Evolutionary conservation across 805 yeast genomes (phyloP).

Genomic region (Lachancea dasiensis): DNA sequence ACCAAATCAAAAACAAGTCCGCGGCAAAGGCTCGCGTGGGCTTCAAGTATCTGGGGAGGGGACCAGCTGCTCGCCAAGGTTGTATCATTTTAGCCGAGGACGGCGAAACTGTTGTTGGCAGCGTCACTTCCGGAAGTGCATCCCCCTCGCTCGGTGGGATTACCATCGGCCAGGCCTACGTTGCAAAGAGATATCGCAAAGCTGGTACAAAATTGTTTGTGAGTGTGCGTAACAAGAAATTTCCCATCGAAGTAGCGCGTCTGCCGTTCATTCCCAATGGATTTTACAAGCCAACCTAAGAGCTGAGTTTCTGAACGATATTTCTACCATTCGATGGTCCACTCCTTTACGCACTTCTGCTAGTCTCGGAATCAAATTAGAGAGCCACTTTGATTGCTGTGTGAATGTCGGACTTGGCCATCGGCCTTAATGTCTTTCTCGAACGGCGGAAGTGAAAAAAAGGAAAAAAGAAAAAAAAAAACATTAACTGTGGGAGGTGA

Average conservation of each 20-base stretch:
- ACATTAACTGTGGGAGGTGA: too few species aligned
- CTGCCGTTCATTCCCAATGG: constrained; percentile 78
- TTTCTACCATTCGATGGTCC: neutral
- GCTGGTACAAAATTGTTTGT: constrained; percentile 66
- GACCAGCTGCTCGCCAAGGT: constrained; percentile 92
- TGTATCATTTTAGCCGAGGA: constrained; percentile 57
- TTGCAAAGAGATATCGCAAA: constrained; percentile 65
- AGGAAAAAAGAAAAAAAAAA: too few species aligned
- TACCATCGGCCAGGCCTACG: constrained; percentile 89
- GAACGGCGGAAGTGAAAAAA: too few species aligned
- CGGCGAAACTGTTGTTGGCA: constrained; percentile 45
- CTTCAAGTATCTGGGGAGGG: constrained; percentile 49
- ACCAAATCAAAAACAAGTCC: constrained; percentile 63
- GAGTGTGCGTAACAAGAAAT: constrained; percentile 76
- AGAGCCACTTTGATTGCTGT: too few species aligned
- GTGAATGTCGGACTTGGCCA: too few species aligned
- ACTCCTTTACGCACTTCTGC: too few species aligned
- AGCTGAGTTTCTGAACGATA: constrained; percentile 7
- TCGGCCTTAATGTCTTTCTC: too few species aligned
- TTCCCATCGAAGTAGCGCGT: constrained; percentile 69
- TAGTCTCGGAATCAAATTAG: too few species aligned
- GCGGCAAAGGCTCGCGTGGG: constrained; percentile 66
- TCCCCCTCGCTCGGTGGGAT: constrained; percentile 64
- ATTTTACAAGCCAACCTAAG: constrained; percentile 47
- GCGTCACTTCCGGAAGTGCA: constrained; percentile 54